A percentile compares a stretch with the other conserved stretches of the same genome.
Evolutionary conservation across 768 basidiomycete genomes (phyloP).

Genomic region (Steccherinum ochraceum): DNA sequence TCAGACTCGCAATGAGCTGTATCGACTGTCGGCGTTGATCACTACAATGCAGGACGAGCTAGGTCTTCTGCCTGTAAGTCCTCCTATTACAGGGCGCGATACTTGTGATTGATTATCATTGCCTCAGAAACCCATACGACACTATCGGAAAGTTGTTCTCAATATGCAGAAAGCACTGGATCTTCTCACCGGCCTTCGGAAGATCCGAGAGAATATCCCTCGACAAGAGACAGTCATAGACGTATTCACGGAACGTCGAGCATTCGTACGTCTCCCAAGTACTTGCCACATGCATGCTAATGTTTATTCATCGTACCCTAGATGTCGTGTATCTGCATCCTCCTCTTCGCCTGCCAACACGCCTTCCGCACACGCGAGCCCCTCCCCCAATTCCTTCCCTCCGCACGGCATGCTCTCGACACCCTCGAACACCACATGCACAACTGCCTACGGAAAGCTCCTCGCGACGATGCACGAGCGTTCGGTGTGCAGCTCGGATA

Average conservation of each 20-base stretch:
- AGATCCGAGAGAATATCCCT: slow-evolving; percentile 41
- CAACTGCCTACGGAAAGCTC: slow-evolving; percentile 23
- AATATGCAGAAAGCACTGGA: slow-evolving; percentile 37
- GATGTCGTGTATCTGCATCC: slow-evolving; percentile 41
- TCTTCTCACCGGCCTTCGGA: slow-evolving; percentile 38
- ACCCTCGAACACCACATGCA: slow-evolving; percentile 29
- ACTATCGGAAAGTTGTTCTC: slow-evolving; percentile 32
- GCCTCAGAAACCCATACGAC: slow-evolving; percentile 39
- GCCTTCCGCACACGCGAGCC: slow-evolving; percentile 40
- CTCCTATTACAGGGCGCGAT: not conserved
- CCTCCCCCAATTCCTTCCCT: slow-evolving; percentile 45
- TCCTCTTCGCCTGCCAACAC: slow-evolving; percentile 43
- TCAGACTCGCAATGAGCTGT: slow-evolving; percentile 33
- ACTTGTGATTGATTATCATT: not conserved
- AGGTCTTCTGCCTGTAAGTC: slow-evolving; percentile 39
- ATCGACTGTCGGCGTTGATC: slow-evolving; percentile 32
- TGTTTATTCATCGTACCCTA: slow-evolving; percentile 10
- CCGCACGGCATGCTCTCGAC: slow-evolving; percentile 32
- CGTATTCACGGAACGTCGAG: slow-evolving; percentile 34
- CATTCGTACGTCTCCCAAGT: slow-evolving; percentile 36
- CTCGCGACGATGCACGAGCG: slow-evolving; percentile 21
- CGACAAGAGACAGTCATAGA: slow-evolving; percentile 34
- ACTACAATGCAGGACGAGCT: slow-evolving; percentile 40
- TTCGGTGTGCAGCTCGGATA: slow-evolving; percentile 34
- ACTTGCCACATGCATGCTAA: too few species aligned